Conservation (phyloP, 345 rosid genomes). For the Eucalyptus victrix region DNA sequence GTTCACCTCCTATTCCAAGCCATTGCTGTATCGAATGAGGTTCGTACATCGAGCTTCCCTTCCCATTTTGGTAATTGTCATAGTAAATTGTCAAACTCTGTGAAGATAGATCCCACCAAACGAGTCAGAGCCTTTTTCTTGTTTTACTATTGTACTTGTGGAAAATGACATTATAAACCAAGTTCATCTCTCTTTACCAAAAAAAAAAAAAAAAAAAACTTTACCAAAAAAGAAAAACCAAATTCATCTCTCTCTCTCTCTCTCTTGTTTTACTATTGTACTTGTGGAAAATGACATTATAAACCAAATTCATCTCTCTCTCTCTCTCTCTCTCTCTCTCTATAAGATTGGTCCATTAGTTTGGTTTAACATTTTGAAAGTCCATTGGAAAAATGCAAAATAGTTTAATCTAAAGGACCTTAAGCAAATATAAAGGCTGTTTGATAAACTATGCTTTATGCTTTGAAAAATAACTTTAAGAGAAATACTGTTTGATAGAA, state of each 20-base stretch:
- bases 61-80: neutral
- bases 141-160: neutral
- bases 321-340: neutral
- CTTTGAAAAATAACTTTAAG: no score
- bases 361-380: no score
- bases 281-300: no score
- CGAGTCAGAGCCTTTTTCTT: neutral
- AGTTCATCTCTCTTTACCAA: neutral
- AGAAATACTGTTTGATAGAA: fast-evolving
- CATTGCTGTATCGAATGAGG: neutral
- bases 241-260: neutral
- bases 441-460: no score
- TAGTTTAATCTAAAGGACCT: no score
- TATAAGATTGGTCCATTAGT: neutral
- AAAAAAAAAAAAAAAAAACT: no score
- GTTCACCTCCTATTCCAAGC: neutral
- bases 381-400: no score
- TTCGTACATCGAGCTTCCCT: neutral
- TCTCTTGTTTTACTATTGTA: no score
- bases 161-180: neutral
- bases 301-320: no score
- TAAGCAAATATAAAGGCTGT: fast-evolving
- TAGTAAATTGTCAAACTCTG: neutral
- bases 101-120: neutral
- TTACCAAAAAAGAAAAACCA: no score